Percentiles rank a stretch among this genome's conserved stretches.
phyloP scores from a whole-genome alignment of 352 stramenopile species.

The Globisporangium lucens region DNA sequence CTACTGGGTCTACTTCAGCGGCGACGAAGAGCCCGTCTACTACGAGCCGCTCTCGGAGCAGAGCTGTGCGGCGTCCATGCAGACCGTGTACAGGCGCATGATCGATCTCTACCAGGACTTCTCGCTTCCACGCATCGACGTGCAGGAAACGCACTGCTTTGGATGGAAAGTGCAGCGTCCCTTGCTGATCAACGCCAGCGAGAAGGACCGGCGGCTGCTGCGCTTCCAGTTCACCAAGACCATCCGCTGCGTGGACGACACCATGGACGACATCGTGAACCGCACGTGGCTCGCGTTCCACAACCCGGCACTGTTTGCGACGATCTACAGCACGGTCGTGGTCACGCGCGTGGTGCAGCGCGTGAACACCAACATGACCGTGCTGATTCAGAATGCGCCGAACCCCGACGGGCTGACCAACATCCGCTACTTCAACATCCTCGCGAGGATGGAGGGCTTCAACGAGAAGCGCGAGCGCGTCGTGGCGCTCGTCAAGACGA shows the following conservation, averaged over 20 bases:
- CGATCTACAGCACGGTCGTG: conserved; percentile 42
- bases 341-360: conserved; percentile 35
- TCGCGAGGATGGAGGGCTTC: conserved; percentile 29
- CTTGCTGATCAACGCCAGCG: conserved; percentile 9
- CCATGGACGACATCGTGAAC: conserved; percentile 40
- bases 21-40: conserved; percentile 33
- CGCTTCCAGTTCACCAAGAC: conserved; percentile 50
- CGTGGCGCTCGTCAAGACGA: conserved; percentile 43
- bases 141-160: conserved; percentile 34
- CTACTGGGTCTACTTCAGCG: conserved; percentile 36
- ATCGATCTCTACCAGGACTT: conserved; percentile 33
- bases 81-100: conserved; percentile 32
- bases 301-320: conserved; percentile 32
- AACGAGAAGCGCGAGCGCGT: conserved; percentile 29
- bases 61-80: conserved; percentile 29
- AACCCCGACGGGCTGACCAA: conserved; percentile 23
- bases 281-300: conserved; percentile 40
- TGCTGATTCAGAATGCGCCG: conserved; percentile 42
- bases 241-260: conserved; percentile 27
- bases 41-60: conserved; percentile 27
- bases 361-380: conserved; percentile 31
- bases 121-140: conserved; percentile 23
- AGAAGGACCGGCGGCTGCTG: conserved; percentile 21
- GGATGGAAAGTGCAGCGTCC: conserved; percentile 36
- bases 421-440: conserved; percentile 45